Evolutionary conservation across 371 early-diverging fungal species (phyloP), one percentile per base, ranked within the genome.

Genomic region (Lichtheimia corymbifera): DNA sequence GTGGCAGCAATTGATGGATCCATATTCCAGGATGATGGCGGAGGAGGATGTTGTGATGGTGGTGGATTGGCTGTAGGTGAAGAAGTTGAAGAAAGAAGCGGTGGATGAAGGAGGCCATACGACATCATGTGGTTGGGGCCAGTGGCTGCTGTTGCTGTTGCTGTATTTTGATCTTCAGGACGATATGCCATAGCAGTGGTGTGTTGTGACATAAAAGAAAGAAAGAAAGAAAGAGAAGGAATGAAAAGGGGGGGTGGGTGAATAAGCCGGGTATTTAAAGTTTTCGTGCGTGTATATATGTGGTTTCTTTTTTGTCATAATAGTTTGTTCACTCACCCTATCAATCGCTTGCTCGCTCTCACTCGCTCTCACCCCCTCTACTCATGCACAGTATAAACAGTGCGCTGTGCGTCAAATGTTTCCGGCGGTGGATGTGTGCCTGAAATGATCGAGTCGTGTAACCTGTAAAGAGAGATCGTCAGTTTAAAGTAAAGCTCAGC

Each of bases 151-250:
- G 44, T 42, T 30, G 40, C 40, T 41, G 43, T 43, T 56, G 45
- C 40, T 56, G 42, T 28, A 44, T 22, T 47, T 22, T 47, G 47
- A 47, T 47, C 47, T n/a, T 47, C 47, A 18, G 47, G n/a, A 47
- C 18, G n/a, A 47, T 47, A 47, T 47, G 47, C 47, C 47, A 47
- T 47, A 12, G 40, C 25, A 35, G 50, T 12, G 44, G 42, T 17
- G 13, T 27, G 28, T 12, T 22, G 20, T 24, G 25, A 13, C 5
- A 51, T 15, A 50, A 52, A 59, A 42, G 45, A 58, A 45, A 45
- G 44, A 51, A 40, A 43, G 40, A 53, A 40, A 63, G 17, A 47
- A 47, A 47, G 47, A 47, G 47, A 47, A 47, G 22, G 47, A 47
- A 22, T 18, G 47, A 47, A 47, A 47, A 47, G 47, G 47, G 47